Percentiles rank a stretch among this genome's conserved stretches.
Evolutionary conservation across 768 basidiomycete species (phyloP).

Genomic region (Termitomyces heimii): DNA sequence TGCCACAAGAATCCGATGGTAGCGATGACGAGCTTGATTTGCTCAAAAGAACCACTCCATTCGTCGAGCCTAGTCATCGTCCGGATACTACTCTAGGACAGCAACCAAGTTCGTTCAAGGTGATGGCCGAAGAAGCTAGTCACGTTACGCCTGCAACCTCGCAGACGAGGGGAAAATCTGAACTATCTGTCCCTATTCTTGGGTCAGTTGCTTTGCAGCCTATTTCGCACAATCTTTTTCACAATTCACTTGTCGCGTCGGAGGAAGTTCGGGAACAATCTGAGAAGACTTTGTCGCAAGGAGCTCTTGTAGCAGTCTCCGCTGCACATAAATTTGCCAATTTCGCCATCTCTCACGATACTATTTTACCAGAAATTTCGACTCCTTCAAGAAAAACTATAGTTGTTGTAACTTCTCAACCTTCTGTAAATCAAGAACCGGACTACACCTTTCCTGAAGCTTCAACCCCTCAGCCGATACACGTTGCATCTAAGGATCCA

Average conservation of each 20-base stretch:
- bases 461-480: constrained; percentile 1
- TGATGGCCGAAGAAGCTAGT: not conserved
- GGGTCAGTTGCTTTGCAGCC: not conserved
- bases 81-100: not conserved
- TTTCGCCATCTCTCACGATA: not conserved
- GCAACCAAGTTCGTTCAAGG: not conserved
- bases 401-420: constrained; percentile 5
- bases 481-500: constrained; percentile 9
- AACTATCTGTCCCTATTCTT: not conserved
- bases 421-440: constrained; percentile 4
- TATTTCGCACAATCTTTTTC: not conserved
- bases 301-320: not conserved
- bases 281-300: not conserved
- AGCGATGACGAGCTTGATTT: constrained; percentile 37
- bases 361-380: not conserved
- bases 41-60: constrained; percentile 21
- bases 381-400: constrained; percentile 4
- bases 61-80: constrained; percentile 7
- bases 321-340: not conserved
- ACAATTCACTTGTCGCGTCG: not conserved
- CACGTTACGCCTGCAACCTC: not conserved
- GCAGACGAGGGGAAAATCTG: not conserved
- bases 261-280: not conserved
- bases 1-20: constrained; percentile 19
- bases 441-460: constrained; percentile 8